Evolutionary conservation across 2,329 filamentous ascomycete species (phyloP).

Genomic region (Aspergillus oerlinghausenensis): DNA sequence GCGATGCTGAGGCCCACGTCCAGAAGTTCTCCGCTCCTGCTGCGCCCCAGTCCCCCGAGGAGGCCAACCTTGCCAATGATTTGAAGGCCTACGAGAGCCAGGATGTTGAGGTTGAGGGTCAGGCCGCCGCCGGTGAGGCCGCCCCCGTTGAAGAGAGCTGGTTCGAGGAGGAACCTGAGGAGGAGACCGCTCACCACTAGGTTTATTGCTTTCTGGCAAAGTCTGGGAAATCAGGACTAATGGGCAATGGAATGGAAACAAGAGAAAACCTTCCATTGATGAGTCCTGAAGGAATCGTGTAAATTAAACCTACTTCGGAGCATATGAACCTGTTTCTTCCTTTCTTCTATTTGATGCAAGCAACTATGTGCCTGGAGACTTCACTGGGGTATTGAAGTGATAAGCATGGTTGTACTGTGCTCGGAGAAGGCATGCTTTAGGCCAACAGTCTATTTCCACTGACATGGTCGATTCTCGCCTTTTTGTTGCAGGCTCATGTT

Average conservation of each 20-base stretch:
- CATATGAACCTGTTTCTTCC: conserved; percentile 18
- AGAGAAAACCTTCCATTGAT: conserved; percentile 15
- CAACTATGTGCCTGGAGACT: background rate
- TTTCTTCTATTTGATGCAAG: background rate
- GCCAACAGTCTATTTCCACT: background rate
- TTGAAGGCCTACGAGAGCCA: conserved; percentile 93
- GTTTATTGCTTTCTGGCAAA: conserved; percentile 23
- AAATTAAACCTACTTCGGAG: conserved; percentile 26
- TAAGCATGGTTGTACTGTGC: background rate
- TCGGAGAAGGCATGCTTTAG: background rate
- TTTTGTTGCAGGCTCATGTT: background rate
- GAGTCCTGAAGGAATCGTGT: conserved; percentile 24
- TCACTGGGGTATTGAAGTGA: background rate
- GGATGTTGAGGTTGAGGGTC: conserved; percentile 90
- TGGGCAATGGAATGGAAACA: conserved; percentile 17
- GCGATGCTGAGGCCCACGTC: conserved; percentile 84
- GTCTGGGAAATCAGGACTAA: conserved; percentile 25
- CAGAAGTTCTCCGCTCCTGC: conserved; percentile 79
- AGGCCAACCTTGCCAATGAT: conserved; percentile 85
- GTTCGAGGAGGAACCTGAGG: conserved; percentile 71
- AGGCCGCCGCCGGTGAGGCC: conserved; percentile 60
- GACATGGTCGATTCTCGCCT: background rate
- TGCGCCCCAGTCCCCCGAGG: conserved; percentile 83
- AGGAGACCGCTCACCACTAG: conserved; percentile 44
- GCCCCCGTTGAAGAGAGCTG: conserved; percentile 65